phyloP scores from a whole-genome alignment of 495 filamentous ascomycete species.

The Tetracladium setigerum region DNA sequence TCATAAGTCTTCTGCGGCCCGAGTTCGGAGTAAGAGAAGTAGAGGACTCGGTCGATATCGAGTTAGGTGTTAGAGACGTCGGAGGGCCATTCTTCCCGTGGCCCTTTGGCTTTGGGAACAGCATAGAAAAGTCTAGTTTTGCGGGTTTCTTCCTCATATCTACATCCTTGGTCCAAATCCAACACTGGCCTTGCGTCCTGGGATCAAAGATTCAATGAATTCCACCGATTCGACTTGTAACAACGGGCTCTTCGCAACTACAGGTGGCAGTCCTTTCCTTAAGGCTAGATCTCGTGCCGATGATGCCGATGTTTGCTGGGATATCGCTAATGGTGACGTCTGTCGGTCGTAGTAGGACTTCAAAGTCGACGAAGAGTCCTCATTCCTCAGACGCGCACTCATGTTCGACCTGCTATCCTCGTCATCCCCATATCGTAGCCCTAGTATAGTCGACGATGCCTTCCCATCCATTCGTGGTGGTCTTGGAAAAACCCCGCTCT shows the following conservation, averaged over 20 bases:
- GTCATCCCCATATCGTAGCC: constrained; percentile 14
- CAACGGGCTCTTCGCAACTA: constrained; percentile 32
- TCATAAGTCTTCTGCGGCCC: constrained; percentile 20
- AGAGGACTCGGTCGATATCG: constrained; percentile 24
- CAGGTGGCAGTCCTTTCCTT: constrained; percentile 40
- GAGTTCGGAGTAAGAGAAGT: constrained; percentile 20
- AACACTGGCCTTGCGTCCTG: constrained; percentile 21
- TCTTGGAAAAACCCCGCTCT: constrained; percentile 39
- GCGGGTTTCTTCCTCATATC: constrained; percentile 42
- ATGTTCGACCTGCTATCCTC: constrained; percentile 23
- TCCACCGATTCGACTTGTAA: constrained; percentile 12
- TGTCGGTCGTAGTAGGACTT: constrained; percentile 43
- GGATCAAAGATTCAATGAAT: too few relatives aligned
- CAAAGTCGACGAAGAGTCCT: constrained; percentile 42
- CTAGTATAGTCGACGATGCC: constrained; percentile 15
- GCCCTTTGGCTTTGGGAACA: constrained; percentile 24
- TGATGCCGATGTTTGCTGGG: constrained; percentile 46
- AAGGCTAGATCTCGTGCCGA: constrained; percentile 31
- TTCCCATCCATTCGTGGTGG: constrained; percentile 13
- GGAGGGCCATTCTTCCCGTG: constrained; percentile 22
- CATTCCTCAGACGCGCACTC: constrained; percentile 25
- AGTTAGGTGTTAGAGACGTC: constrained; percentile 31
- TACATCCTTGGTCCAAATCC: background rate
- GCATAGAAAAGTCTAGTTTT: constrained; percentile 36
- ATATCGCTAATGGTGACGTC: constrained; percentile 42